Base-by-base conservation (phyloP, 2,329 filamentous ascomycete genomes). In the Penicillium polonicum region DNA sequence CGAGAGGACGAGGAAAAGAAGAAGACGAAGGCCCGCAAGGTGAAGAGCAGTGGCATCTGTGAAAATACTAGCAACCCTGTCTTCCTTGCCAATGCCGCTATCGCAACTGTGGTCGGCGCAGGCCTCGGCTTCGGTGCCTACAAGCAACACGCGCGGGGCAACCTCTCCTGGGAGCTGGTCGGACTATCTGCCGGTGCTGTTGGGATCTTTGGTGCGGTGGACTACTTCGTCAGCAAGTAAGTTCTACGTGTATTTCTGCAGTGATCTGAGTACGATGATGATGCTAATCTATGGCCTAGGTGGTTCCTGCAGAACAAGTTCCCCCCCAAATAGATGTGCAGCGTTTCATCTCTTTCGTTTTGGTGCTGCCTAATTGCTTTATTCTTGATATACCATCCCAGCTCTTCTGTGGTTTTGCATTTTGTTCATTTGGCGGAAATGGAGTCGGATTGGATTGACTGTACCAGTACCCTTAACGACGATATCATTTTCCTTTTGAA, bases 251-350 rank as follows among this genome's bases (percentile, higher is more conserved):
- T 29, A 51, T 15, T 2, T 31, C 5, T 8, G n/a, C 31, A 12
- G 31, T 13, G 31, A 27, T 38, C 23, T 38, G n/a, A 13, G 33
- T 31, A 4, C 29, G 17, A 6, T 25, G 6, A 41, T 36, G 23
- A 33, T 63, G 55, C 60, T 68, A 59, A 66, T 25, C 15, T 23
- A 23, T 45, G 25, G 5, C 55, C 12, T 60, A 81, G 79, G 64
- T 81, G 79, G 75, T 73, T 81, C 55, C 70, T 81, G 61, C 76
- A 79, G 66, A 81, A 80, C 72, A 81, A 80, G 67, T 81, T 77
- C 63, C 79, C 79, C 49, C 73, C 74, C 55, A 79, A 80, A 71
- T 79, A 76, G 65, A 62, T 27, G 44, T 42, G 23, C 21, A 21
- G 42, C 10, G 19, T 48, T 41, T 35, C 21, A 17, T 41, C 15